A percentile compares a stretch with the other conserved stretches of the same genome.
phyloP scores from a whole-genome alignment of 495 filamentous ascomycete genomes.

The Beverwykella pulmonaria region DNA sequence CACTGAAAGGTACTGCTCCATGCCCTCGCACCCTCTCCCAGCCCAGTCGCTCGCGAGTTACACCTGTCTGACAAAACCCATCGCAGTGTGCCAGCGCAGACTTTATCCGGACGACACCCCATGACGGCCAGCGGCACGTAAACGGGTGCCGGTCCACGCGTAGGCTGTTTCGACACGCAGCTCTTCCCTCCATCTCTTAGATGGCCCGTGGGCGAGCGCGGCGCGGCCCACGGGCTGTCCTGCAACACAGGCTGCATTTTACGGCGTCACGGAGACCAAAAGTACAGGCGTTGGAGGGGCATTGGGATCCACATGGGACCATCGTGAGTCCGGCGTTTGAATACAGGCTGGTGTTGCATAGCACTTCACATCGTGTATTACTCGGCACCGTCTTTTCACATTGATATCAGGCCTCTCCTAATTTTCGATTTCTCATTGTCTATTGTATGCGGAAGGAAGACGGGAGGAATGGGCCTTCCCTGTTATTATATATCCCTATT shows the following conservation, averaged over 20 bases:
- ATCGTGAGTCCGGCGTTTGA: conserved; percentile 39
- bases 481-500: conserved; percentile 12
- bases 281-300: conserved; percentile 39
- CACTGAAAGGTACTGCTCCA: conserved; percentile 34
- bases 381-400: conserved; percentile 15
- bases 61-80: conserved; percentile 36
- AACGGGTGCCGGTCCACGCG: conserved; percentile 35
- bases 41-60: conserved; percentile 4
- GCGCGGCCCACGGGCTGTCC: conserved; percentile 5
- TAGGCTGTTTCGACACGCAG: conserved; percentile 22
- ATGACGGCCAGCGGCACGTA: conserved; percentile 40
- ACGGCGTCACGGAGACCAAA: conserved; percentile 40
- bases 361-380: conserved; percentile 34
- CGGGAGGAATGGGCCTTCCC: conserved; percentile 10
- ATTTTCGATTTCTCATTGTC: not conserved
- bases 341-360: conserved; percentile 34
- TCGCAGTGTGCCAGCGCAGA: conserved; percentile 40
- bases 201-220: conserved; percentile 1
- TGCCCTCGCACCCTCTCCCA: not conserved
- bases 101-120: conserved; percentile 41
- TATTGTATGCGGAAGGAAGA: not conserved
- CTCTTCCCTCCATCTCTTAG: conserved; percentile 21
- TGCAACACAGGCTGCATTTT: conserved; percentile 35
- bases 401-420: conserved; percentile 1
- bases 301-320: conserved; percentile 30